Evolutionary conservation across 495 filamentous ascomycete species (phyloP), one percentile per base, ranked within the genome.

Genomic region (Baudoinia panamericana): DNA sequence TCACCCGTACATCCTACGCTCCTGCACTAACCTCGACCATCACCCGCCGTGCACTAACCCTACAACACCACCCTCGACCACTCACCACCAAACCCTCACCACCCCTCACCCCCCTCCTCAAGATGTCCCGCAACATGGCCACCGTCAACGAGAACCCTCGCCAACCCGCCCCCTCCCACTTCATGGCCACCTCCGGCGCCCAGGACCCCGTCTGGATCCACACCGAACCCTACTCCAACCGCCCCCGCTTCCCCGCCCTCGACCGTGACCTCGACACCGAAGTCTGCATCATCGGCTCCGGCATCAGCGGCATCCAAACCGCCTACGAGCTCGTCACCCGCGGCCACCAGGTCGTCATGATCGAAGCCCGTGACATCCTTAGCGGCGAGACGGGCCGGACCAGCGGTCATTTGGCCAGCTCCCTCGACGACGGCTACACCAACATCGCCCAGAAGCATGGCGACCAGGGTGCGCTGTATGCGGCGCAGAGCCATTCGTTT

Each of bases 301-400:
- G 73, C 23, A 75, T 74, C 36, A 55, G 69, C 7, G 73, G 72
- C 7, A 63, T 76, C 20, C 63, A 61, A 2, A 58, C 55, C 5
- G 70, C 72, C 3, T 73, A 73, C 38, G 71, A 75, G 48, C 63
- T 71, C 0, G 58, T 75, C 36, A 50, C 19, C n/a, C 62, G 67
- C 12, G 72, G 70, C 18, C 47, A 62, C 23, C 38, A 55, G 0
- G 69, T 73, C 4, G 57, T 59, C n/a, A 58, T 74, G 45, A 55
- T 74, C 28, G 72, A 75, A 39, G 70, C 72, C 3, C 63, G 71
- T 6, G 60, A 72, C 6, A 58, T 66, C 8, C 53, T 74, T 2
- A 63, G 69, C 1, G 69, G 72, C 0, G 73, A 75, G 47, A 64
- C 63, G 0, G 69, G 72, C 2, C 50, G 69, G 8, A 76, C 70